Percentiles rank a stretch among this genome's conserved stretches.
Conservation (phyloP, 1,284 basidiomycete genomes). For the Gymnopus androsaceus region DNA sequence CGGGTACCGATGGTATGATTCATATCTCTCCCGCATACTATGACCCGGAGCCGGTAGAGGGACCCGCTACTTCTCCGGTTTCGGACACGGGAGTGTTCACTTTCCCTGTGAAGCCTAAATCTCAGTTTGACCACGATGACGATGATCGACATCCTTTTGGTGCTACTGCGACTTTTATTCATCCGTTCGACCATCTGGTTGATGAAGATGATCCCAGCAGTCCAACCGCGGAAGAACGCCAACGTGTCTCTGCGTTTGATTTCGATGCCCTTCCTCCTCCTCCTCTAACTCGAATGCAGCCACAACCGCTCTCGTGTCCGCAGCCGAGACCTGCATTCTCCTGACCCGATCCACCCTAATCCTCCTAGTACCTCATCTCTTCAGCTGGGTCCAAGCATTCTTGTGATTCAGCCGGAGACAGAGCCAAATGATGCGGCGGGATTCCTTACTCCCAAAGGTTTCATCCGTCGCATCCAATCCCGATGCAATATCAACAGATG, state of each 20-base stretch:
- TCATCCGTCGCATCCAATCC: conserved; percentile 43
- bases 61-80: conserved; percentile 48
- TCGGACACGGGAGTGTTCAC: conserved; percentile 20
- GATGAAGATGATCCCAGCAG: conserved; percentile 35
- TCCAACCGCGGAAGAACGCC: conserved; percentile 36
- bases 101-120: conserved; percentile 30
- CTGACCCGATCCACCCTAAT: conserved; percentile 10
- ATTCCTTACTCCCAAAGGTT: conserved; percentile 26
- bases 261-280: conserved; percentile 55
- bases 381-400: conserved; percentile 20
- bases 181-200: conserved; percentile 43
- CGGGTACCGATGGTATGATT: conserved; percentile 36
- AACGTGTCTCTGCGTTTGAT: conserved; percentile 53
- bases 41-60: conserved; percentile 59
- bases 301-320: not conserved
- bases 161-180: conserved; percentile 59
- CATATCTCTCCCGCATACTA: conserved; percentile 67
- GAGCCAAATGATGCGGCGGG: conserved; percentile 20
- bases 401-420: conserved; percentile 25
- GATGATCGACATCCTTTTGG: conserved; percentile 28
- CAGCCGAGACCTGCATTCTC: conserved; percentile 3
- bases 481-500: conserved; percentile 32
- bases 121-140: conserved; percentile 21
- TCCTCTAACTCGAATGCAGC: conserved; percentile 7
- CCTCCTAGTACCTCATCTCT: conserved; percentile 4